Conservation (phyloP, 2,329 filamentous ascomycete species). For the Cercospora citrullina region DNA sequence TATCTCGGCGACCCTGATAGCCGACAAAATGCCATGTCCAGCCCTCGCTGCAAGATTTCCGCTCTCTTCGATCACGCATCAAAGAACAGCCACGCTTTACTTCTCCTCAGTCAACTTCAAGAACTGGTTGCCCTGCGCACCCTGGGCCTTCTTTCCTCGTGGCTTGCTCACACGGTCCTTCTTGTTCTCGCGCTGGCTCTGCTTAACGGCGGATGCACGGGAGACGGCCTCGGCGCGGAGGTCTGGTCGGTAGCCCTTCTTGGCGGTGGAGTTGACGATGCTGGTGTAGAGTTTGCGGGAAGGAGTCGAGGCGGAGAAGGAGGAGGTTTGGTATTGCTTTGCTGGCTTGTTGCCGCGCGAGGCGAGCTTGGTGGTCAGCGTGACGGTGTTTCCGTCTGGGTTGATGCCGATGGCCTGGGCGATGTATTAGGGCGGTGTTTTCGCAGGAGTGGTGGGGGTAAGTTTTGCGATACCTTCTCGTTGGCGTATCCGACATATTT, state of each 20-base stretch:
- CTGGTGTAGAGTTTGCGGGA: constrained; percentile 86
- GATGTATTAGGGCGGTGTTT: neutral
- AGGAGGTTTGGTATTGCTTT: constrained; percentile 62
- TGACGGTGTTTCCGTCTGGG: constrained; percentile 75
- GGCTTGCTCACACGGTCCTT: constrained; percentile 64
- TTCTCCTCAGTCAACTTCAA: constrained; percentile 23
- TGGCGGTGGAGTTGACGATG: constrained; percentile 78
- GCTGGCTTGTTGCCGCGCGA: constrained; percentile 71
- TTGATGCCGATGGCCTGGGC: constrained; percentile 77
- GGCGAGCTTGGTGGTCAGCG: constrained; percentile 82
- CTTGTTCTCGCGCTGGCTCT: constrained; percentile 72
- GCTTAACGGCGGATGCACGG: constrained; percentile 75
- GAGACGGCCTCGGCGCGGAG: constrained; percentile 67
- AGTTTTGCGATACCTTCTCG: constrained; percentile 43
- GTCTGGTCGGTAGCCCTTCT: constrained; percentile 73
- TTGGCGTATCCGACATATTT: constrained; percentile 96
- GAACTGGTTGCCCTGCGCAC: constrained; percentile 20
- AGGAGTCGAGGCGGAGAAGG: constrained; percentile 70
- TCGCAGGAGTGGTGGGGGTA: constrained; percentile 65
- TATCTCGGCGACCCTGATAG: neutral
- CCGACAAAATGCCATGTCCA: neutral
- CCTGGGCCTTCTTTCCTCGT: constrained; percentile 39
- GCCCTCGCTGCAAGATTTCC: neutral
- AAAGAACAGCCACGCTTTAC: constrained; percentile 2
- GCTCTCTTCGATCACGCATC: neutral